Base-by-base conservation (phyloP, 1,284 basidiomycete genomes). In the Ganoderma multipileum region DNA sequence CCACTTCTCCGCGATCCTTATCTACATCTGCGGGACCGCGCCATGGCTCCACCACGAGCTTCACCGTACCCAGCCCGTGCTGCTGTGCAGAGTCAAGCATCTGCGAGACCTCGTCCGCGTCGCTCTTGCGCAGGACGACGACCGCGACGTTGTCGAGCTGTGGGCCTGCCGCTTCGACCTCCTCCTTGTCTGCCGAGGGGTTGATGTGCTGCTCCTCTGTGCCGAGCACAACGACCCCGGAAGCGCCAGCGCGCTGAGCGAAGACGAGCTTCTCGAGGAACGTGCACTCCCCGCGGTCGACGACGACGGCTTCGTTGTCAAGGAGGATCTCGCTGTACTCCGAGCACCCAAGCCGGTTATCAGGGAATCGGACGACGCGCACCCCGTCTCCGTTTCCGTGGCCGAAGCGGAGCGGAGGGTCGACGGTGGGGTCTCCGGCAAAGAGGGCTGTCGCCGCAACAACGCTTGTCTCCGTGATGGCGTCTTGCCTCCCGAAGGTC, bases 181-280 rank as follows among this genome's bases (percentile, higher is more conserved):
- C 92, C 3, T 84, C 82, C 0, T 69, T 61, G 47, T 84, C 86
- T 4, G 90, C 87, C 7, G 90, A 90, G n/a, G 93, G 93, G 73
- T 91, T 93, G 67, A 94, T 84, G 16, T 80, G 76, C 8, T 72
- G 61, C 30, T 93, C 87, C 47, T 88, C 86, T 70, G 90, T 83
- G 74, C 87, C 90, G 71, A 92, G 80, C 38, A 96, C 88, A 36
- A 97, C 79, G 12, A 94, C 87, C 1, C 94, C 95, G 1, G 86
- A 86, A 11, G 94, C 94, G 8, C 89, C 91, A 1, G 89, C 91
- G 18, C 81, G 79, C 50, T 85, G 84, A 5, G 94, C 95, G 63
- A 83, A 73, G 20, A 88, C 63, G 14, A 95, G 83, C 81, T 97
- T 97, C 75, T 94, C 87, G 23, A 94, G 77, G 81, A 97, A 97